Conservation (phyloP, 305 asterid genomes). For the Fraxinus xanthoxyloides region DNA sequence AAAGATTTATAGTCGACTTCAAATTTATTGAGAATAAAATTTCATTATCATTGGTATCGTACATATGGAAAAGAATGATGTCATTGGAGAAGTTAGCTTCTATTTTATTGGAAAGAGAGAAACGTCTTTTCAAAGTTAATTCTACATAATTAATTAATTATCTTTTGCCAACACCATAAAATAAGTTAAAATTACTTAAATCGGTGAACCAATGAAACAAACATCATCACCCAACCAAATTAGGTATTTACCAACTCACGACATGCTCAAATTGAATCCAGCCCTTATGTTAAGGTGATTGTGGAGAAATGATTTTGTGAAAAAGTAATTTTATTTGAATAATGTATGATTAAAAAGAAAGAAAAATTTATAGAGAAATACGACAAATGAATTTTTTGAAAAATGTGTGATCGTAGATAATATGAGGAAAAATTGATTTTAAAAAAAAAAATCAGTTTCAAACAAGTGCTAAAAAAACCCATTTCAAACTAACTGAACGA, state of each 20-base stretch:
- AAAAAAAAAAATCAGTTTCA: background rate
- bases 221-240: background rate
- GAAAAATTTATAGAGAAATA: background rate
- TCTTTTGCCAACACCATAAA: too few species aligned
- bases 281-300: background rate
- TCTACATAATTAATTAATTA: background rate
- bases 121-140: background rate
- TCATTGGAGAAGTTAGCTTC: background rate
- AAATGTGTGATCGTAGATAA: background rate
- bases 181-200: background rate
- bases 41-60: too few species aligned
- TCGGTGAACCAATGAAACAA: background rate
- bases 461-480: background rate
- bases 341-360: too few species aligned
- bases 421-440: background rate
- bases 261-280: background rate
- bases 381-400: background rate
- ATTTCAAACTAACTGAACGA: background rate
- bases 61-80: background rate
- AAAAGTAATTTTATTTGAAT: background rate
- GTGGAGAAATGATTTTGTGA: background rate
- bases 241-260: background rate
- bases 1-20: background rate
- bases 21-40: background rate
- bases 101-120: background rate